These are phyloP conservation scores for Fraxinus nigra DNA, from an alignment of 305 asterid species.

Conservation along the genomic window DNA sequence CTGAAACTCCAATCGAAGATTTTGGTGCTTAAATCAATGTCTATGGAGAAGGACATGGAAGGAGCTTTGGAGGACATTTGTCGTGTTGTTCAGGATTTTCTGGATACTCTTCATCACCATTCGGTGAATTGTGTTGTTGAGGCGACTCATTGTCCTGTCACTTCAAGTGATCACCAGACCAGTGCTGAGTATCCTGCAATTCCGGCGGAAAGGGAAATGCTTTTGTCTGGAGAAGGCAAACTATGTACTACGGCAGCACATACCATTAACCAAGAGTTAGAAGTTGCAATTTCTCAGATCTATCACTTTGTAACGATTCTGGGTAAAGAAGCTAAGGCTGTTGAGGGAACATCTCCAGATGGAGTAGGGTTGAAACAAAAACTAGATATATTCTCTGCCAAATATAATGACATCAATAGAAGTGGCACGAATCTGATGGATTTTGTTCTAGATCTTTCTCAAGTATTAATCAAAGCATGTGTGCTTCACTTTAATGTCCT, in stretches of 20 bases:
- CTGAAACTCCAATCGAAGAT: conserved; percentile 58
- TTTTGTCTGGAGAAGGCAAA: conserved; percentile 28
- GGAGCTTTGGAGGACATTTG: conserved; percentile 52
- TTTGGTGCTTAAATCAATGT: conserved; percentile 56
- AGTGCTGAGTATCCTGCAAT: conserved; percentile 26
- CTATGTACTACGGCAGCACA: conserved; percentile 20
- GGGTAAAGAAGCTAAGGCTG: conserved; percentile 58
- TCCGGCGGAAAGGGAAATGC: conserved; percentile 27
- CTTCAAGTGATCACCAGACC: conserved; percentile 25
- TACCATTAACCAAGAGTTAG: conserved; percentile 40
- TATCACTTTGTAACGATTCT: conserved; percentile 50
- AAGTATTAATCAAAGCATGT: conserved; percentile 40
- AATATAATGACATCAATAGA: conserved; percentile 46
- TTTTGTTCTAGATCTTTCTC: conserved; percentile 55
- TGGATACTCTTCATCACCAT: conserved; percentile 32
- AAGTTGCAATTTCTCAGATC: conserved; percentile 51
- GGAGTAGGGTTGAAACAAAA: conserved; percentile 49
- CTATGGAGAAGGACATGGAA: conserved; percentile 52
- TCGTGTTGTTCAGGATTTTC: conserved; percentile 55
- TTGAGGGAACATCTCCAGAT: conserved; percentile 41
- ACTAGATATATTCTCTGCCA: conserved; percentile 49
- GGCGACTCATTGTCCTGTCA: conserved; percentile 28
- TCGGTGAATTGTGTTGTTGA: conserved; percentile 32
- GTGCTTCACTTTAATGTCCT: conserved; percentile 43
- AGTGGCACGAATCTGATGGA: conserved; percentile 40